phyloP scores from a whole-genome alignment of 352 stramenopile species.

The Phytophthora boehmeriae region DNA sequence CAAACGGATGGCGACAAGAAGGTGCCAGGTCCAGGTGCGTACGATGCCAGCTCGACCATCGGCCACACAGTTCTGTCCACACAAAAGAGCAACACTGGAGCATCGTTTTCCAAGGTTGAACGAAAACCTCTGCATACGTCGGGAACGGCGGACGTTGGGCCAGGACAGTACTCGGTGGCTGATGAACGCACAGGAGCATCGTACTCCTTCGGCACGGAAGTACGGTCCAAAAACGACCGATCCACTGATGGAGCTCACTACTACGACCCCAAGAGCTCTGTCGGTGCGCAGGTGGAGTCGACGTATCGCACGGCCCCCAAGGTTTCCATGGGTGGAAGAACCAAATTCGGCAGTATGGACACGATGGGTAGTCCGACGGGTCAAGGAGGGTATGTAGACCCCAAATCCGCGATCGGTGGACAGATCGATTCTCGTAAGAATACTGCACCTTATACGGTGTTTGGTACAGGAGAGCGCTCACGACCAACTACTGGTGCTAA shows the following conservation, averaged over 20 bases:
- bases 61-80: conserved; percentile 56
- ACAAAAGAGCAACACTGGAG: conserved; percentile 61
- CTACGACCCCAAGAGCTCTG: conserved; percentile 66
- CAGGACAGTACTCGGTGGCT: conserved; percentile 72
- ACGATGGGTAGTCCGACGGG: conserved; percentile 31
- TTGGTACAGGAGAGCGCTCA: conserved; percentile 56
- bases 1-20: conserved; percentile 48
- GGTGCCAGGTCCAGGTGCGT: conserved; percentile 62
- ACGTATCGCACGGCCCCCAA: conserved; percentile 68
- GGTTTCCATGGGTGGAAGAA: conserved; percentile 78
- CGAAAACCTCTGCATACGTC: conserved; percentile 59
- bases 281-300: conserved; percentile 71
- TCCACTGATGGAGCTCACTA: conserved; percentile 42
- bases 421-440: conserved; percentile 69
- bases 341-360: conserved; percentile 66
- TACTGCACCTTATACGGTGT: conserved; percentile 55
- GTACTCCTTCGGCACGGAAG: conserved; percentile 74
- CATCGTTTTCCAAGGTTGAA: conserved; percentile 73
- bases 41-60: conserved; percentile 63
- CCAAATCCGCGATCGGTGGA: conserved; percentile 63
- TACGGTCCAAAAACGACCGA: conserved; percentile 45
- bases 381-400: conserved; percentile 47
- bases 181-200: conserved; percentile 58
- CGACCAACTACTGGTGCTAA: conserved; percentile 49
- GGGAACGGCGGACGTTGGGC: conserved; percentile 61